Evolutionary conservation across 2,329 filamentous ascomycete species (phyloP), one percentile per base, ranked within the genome.

Genomic region (Fusarium torreyae): DNA sequence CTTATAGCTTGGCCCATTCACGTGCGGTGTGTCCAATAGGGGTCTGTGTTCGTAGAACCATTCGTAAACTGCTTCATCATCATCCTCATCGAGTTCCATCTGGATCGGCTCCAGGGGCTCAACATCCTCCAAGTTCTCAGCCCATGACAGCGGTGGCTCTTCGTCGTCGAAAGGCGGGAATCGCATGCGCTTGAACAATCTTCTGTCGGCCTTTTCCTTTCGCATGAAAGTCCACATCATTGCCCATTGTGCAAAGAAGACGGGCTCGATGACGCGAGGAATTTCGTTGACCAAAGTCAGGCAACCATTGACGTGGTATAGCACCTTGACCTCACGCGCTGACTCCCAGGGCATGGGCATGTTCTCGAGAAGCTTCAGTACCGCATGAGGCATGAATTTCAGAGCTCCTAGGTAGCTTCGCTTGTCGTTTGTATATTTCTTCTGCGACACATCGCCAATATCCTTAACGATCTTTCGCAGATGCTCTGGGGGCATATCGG

Each of bases 331-430:
- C 77, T 99, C 96, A 68, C 94, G 89, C 26, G 94, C 90, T 59
- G 94, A 96, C 83, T 99, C 96, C 96, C 96, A 99, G 0, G 96
- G 96, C 96, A 99, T 99, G 6, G 96, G 96, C 96, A 99, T 99
- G 76, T 99, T 99, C 84, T 99, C 96, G 58, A 99, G 81, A 24
- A 99, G 87, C 84, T 99, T 99, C 83, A 99, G 83, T 13, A 99
- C 96, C 7, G 96, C 96, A 78, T 99, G 96, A 2, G 96, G 96
- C 96, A 99, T 99, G 83, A 98, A 99, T 83, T 99, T 99, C 68
- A 99, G 83, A 34, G 97, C 96, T 68, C 97, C 97, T 48, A 99
- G 87, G 80, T 99, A 99, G 81, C 94, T 98, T 73, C 96, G 89
- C 87, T 99, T 99, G 84, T 99, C 96, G 77, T 92, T 97, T 72